phyloP scores from a whole-genome alignment of 257 asterid species.

The Linderniella brevidens region DNA sequence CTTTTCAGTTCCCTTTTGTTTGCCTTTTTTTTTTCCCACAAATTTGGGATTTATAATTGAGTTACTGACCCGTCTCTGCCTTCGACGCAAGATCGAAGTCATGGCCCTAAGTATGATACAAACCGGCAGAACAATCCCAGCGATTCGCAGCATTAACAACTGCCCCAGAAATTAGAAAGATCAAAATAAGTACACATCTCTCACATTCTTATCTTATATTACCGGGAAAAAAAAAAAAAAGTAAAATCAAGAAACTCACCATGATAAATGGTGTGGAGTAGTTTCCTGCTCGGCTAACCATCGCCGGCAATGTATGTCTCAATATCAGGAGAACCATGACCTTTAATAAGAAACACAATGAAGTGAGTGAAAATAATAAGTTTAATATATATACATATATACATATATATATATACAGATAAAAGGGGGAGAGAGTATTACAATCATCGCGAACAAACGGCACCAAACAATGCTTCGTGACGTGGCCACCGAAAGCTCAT shows the following conservation, averaged over 20 bases:
- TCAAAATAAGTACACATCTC: conserved; percentile 4
- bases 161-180: conserved; percentile 16
- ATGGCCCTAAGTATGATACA: conserved; percentile 69
- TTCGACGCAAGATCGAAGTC: conserved; percentile 37
- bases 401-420: background rate
- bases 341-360: conserved; percentile 16
- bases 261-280: conserved; percentile 34
- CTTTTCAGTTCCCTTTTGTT: background rate
- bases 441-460: conserved; percentile 34
- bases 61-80: conserved; percentile 32
- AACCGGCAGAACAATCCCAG: conserved; percentile 69
- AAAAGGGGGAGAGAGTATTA: conserved; percentile 16
- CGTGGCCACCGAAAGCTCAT: conserved; percentile 26
- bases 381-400: background rate
- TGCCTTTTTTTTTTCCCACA: background rate
- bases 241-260: conserved; percentile 17
- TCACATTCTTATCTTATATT: too few relatives aligned
- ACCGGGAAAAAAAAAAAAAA: background rate
- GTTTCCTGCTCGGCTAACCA: conserved; percentile 29
- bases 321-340: conserved; percentile 42
- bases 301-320: conserved; percentile 42
- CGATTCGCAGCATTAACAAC: conserved; percentile 47
- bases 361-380: background rate
- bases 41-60: background rate
- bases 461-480: conserved; percentile 41